Evolutionary conservation across 1,284 basidiomycete genomes (phyloP).

Genomic region (Tilletia horrida): DNA sequence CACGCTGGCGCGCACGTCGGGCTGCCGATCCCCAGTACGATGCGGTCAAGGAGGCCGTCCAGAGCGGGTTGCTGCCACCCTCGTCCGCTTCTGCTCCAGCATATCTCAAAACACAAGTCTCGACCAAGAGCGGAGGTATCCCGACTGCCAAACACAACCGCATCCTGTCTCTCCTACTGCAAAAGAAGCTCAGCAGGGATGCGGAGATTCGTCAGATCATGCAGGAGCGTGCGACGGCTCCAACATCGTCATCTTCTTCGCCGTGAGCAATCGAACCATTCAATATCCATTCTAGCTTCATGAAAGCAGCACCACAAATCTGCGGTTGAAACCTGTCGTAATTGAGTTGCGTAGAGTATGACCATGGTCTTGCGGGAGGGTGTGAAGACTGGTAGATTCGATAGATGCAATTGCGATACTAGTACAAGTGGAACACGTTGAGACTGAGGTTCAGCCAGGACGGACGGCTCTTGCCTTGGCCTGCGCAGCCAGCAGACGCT

Average conservation of each 20-base stretch:
- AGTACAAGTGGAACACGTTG: neutral
- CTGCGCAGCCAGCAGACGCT: slow-evolving; percentile 88
- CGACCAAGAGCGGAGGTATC: slow-evolving; percentile 13
- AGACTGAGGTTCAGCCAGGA: neutral
- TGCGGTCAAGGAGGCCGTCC: neutral
- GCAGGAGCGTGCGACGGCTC: slow-evolving; percentile 1
- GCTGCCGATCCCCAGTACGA: neutral
- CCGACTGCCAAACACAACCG: slow-evolving; percentile 17
- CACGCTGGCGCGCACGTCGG: slow-evolving; percentile 33
- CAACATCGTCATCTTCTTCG: neutral
- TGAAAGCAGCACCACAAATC: no score
- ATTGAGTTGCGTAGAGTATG: no score
- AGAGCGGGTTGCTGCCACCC: neutral
- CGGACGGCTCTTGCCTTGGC: slow-evolving; percentile 57
- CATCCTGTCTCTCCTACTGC: slow-evolving; percentile 7
- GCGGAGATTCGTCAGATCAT: slow-evolving; percentile 14
- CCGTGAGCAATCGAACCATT: neutral
- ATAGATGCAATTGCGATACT: no score
- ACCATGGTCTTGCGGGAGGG: no score
- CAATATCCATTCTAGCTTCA: no score
- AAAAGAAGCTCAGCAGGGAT: slow-evolving; percentile 11
- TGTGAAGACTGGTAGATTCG: no score
- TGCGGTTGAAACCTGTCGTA: no score
- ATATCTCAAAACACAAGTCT: neutral
- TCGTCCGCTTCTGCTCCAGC: neutral